Percentiles rank a stretch among this genome's conserved stretches.
These are phyloP conservation scores for Grifola frondosa DNA, from an alignment of 1,284 basidiomycete species.

Conservation along the genomic window DNA sequence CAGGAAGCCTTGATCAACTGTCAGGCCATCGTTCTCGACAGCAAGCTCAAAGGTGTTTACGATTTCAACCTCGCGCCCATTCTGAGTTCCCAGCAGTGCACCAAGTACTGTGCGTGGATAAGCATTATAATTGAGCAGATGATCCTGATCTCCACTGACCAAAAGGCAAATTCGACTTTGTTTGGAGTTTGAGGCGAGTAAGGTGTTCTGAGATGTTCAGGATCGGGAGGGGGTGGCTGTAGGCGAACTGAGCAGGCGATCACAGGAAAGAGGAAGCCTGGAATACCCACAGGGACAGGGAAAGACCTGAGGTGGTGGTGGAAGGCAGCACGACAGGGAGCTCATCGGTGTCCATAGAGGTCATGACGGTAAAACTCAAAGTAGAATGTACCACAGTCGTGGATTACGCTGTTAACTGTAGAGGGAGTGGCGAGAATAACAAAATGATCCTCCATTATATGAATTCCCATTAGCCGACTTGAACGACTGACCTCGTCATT, in stretches of 20 bases:
- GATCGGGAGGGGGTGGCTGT: conserved; percentile 92
- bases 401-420: background rate
- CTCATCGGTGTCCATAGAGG: conserved; percentile 76
- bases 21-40: conserved; percentile 49
- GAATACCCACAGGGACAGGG: conserved; percentile 64
- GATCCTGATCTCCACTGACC: conserved; percentile 55
- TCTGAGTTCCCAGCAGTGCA: conserved; percentile 92
- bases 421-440: background rate
- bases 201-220: conserved; percentile 96
- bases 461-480: conserved; percentile 48
- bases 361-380: conserved; percentile 41
- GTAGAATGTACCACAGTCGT: background rate
- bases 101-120: conserved; percentile 79
- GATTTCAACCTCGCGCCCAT: conserved; percentile 92
- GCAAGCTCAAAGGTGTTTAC: conserved; percentile 95
- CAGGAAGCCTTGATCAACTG: conserved; percentile 82
- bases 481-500: conserved; percentile 56
- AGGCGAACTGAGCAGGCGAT: background rate
- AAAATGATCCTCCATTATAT: background rate
- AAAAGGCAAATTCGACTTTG: conserved; percentile 59
- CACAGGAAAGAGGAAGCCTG: background rate
- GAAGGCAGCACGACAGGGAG: conserved; percentile 69
- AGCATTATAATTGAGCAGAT: background rate
- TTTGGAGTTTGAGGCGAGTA: conserved; percentile 81
- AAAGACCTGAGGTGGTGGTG: conserved; percentile 65